Conservation (phyloP, 306 rosid genomes). For the Erythrophleum fordii region DNA sequence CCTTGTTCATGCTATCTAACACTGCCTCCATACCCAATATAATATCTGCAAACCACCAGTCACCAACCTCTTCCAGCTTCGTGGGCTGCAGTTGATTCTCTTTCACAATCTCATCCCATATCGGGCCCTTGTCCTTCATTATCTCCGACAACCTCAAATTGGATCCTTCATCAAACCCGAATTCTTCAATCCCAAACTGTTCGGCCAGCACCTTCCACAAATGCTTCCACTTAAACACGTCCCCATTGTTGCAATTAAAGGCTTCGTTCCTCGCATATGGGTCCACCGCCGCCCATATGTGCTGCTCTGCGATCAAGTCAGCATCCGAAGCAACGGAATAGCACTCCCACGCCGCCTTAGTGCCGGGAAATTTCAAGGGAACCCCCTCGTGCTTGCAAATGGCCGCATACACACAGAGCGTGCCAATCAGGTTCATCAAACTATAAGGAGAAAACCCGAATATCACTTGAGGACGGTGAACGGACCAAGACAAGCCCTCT, state of each 20-base stretch:
- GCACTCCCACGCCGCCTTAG: constrained; percentile 49
- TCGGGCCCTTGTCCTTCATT: constrained; percentile 55
- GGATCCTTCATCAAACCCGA: constrained; percentile 53
- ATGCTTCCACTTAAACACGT: constrained; percentile 73
- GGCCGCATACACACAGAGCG: constrained; percentile 68
- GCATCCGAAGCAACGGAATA: constrained; percentile 57
- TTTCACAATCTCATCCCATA: constrained; percentile 69
- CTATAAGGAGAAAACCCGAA: constrained; percentile 80
- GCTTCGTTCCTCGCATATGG: constrained; percentile 55
- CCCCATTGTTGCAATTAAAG: constrained; percentile 64
- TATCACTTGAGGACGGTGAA: constrained; percentile 55
- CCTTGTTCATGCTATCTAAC: constrained; percentile 65
- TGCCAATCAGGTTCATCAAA: constrained; percentile 60
- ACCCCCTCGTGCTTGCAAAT: constrained; percentile 70
- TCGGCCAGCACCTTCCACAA: constrained; percentile 69
- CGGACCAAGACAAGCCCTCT: constrained; percentile 60
- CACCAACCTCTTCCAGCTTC: constrained; percentile 58
- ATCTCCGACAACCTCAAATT: constrained; percentile 47
- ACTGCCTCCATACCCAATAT: neutral
- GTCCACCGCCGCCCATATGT: constrained; percentile 66
- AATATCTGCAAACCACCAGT: constrained; percentile 59
- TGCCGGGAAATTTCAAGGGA: constrained; percentile 60
- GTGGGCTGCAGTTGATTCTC: constrained; percentile 49
- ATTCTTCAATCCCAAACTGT: constrained; percentile 57
- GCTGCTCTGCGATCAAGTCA: constrained; percentile 66